Conservation (phyloP, 495 filamentous ascomycete genomes). For the Talaromyces thailandensis region DNA sequence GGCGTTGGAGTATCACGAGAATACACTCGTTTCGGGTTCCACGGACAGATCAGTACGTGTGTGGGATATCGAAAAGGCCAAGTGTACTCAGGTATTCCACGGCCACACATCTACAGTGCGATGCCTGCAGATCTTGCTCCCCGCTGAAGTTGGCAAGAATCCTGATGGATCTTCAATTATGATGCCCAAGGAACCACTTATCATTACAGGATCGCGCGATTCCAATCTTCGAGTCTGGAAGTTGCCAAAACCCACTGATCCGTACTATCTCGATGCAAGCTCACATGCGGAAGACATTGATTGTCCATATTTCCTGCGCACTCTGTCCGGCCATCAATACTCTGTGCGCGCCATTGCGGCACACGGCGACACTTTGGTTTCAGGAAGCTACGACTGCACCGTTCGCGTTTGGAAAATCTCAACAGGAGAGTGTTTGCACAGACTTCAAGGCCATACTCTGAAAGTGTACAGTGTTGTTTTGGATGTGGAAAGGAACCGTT, state of each 20-base stretch:
- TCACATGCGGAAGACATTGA: constrained; percentile 70
- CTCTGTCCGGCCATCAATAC: constrained; percentile 77
- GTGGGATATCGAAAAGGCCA: constrained; percentile 90
- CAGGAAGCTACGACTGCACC: constrained; percentile 92
- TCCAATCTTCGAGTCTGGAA: constrained; percentile 94
- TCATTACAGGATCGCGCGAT: constrained; percentile 95
- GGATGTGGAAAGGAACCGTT: constrained; percentile 84
- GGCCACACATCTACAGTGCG: constrained; percentile 96
- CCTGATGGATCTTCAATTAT: constrained; percentile 68
- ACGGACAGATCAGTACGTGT: constrained; percentile 94
- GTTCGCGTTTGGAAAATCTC: constrained; percentile 98
- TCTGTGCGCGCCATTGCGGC: constrained; percentile 98
- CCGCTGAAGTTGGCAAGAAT: constrained; percentile 62
- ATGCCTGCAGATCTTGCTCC: constrained; percentile 91
- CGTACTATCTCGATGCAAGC: constrained; percentile 64
- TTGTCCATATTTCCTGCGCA: constrained; percentile 89
- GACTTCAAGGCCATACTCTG: constrained; percentile 78
- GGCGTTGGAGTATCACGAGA: constrained; percentile 94
- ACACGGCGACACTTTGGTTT: constrained; percentile 93
- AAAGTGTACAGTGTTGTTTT: constrained; percentile 98
- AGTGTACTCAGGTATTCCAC: constrained; percentile 90
- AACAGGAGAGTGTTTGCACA: constrained; percentile 80
- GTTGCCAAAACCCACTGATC: constrained; percentile 72
- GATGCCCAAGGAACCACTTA: constrained; percentile 86
- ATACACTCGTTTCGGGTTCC: constrained; percentile 89